Evolutionary conservation across 495 filamentous ascomycete genomes (phyloP).

Genomic region (Penicillium paradoxum): DNA sequence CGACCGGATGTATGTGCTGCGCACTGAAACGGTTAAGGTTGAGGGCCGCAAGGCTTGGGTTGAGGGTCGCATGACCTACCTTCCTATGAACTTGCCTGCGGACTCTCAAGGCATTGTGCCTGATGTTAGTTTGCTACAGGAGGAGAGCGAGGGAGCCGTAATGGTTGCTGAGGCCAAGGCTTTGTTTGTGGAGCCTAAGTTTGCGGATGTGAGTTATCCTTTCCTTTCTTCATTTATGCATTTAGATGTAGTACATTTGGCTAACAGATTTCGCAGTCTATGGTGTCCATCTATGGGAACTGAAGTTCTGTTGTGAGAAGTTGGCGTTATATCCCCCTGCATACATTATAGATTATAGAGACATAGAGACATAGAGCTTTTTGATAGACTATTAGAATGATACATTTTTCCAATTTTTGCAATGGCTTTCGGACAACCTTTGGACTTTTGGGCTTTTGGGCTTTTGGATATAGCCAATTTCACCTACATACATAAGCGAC

Average conservation of each 20-base stretch:
- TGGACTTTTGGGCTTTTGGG: too few species aligned
- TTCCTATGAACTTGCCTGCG: constrained; percentile 18
- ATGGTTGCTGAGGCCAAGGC: constrained; percentile 73
- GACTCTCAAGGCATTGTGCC: constrained; percentile 1
- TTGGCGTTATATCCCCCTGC: neutral
- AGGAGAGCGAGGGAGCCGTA: constrained; percentile 48
- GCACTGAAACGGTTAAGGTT: constrained; percentile 42
- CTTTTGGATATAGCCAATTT: too few species aligned
- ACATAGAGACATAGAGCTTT: neutral
- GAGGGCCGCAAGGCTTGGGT: constrained; percentile 42
- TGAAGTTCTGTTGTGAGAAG: constrained; percentile 6
- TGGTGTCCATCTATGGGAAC: constrained; percentile 35
- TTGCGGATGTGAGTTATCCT: constrained; percentile 56
- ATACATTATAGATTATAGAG: constrained; percentile 1
- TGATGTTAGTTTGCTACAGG: constrained; percentile 17
- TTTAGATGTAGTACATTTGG: neutral
- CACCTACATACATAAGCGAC: too few species aligned
- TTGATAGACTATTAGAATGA: too few species aligned
- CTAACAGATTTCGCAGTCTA: constrained; percentile 29
- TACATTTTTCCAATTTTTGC: neutral
- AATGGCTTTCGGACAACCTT: too few species aligned
- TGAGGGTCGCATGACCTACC: constrained; percentile 30
- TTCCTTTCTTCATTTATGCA: neutral
- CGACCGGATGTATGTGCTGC: constrained; percentile 59
- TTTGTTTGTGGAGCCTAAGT: constrained; percentile 82